Evolutionary conservation across 495 filamentous ascomycete genomes (phyloP), one percentile per base, ranked within the genome.

Genomic region (Glutinoglossum americanum): DNA sequence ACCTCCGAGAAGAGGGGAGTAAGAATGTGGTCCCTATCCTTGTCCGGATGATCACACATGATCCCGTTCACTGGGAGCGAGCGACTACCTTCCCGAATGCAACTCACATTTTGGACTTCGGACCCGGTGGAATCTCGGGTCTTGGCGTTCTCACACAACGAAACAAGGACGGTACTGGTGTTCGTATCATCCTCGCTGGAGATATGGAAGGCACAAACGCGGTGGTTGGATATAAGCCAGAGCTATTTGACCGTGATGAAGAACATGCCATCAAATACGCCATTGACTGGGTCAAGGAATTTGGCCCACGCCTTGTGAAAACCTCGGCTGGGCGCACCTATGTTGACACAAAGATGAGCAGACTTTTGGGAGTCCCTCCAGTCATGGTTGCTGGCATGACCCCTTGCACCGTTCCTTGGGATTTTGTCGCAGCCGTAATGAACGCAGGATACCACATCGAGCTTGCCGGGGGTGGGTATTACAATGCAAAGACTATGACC

Each of bases 361-460:
- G 89, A 62, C 73, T 95, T 23, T 73, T 97, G 35, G 89, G 92
- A 37, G 75, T 94, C 17, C 89, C 92, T 13, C 92, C 84, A 0
- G 73, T 97, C 54, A 85, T 95, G 81, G 87, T 95, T 15, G 87
- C 90, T 35, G 90, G 89, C 64, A 97, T 97, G 90, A 97, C 89
- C 1, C 90, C 89, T 17, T 83, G 82, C 61, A 97, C 89, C 17
- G 89, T 94, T 1, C 80, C 89, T 28, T 94, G 87, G 87, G 87
- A 95, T 65, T 95, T 97, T 63, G 85, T 95, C 39, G 85, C 87
- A n/a, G 86, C 89, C 0, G 89, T 85, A 0, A 95, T 94, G 83
- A 93, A 89, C 59, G 88, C 89, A 55, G 89, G 90, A 13, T 97
- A 94, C 64, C 84, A 94, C 64, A 83, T 93, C 60, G 89, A 97